Evolutionary conservation across 495 filamentous ascomycete genomes (phyloP).

Genomic region (Penicillium alfredii): DNA sequence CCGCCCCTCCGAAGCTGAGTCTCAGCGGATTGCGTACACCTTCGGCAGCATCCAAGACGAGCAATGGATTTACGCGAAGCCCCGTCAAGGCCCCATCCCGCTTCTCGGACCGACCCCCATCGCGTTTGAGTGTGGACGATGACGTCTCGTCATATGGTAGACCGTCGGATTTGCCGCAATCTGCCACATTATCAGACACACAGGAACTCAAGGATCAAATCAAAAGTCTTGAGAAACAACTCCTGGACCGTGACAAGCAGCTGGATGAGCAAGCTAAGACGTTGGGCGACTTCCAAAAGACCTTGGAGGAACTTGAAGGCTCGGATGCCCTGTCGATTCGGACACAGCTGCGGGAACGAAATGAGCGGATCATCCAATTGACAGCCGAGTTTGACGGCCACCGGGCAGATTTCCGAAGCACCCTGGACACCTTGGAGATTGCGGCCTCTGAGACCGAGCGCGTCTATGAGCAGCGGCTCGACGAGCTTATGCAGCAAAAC

Average conservation of each 20-base stretch:
- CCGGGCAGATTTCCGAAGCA: constrained; percentile 91
- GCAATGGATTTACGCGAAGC: constrained; percentile 33
- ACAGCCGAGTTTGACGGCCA: constrained; percentile 94
- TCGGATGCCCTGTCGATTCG: constrained; percentile 73
- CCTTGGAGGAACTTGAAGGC: constrained; percentile 61
- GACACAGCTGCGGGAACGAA: constrained; percentile 81
- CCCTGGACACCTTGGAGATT: constrained; percentile 92
- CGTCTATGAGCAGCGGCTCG: constrained; percentile 90
- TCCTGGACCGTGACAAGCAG: constrained; percentile 80
- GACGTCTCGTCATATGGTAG: constrained; percentile 28
- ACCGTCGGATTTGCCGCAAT: constrained; percentile 40
- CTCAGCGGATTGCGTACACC: constrained; percentile 51
- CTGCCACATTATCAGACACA: constrained; percentile 42
- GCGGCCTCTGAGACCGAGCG: constrained; percentile 94
- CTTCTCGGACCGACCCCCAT: constrained; percentile 38
- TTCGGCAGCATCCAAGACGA: constrained; percentile 29
- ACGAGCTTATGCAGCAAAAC: constrained; percentile 82
- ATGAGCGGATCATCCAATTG: constrained; percentile 88
- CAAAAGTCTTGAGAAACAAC: constrained; percentile 54
- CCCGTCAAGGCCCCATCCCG: constrained; percentile 42
- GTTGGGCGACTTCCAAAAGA: constrained; percentile 56
- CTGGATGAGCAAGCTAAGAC: constrained; percentile 78
- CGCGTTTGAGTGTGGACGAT: constrained; percentile 37
- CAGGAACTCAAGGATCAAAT: constrained; percentile 57
- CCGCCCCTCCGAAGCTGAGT: constrained; percentile 43